Evolutionary conservation across 129 eudicot genomes (phyloP).

Genomic region (Pulicaria dysenterica): DNA sequence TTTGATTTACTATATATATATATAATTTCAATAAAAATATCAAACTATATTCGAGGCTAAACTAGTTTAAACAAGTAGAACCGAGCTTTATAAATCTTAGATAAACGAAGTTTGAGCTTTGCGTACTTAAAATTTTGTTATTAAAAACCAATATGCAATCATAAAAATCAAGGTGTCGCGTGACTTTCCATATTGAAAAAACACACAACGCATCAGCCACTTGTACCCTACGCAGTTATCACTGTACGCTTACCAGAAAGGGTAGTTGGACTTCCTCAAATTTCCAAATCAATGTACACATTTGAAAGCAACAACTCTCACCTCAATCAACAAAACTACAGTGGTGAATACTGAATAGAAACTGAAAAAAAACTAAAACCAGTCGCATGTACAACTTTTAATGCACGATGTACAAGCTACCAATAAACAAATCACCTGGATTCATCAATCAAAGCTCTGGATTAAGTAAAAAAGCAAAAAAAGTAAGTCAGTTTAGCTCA

Average conservation of each 20-base stretch:
- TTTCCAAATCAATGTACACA: slow-evolving; percentile 31
- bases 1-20: too few species aligned
- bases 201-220: slow-evolving; percentile 21
- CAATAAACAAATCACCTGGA: slow-evolving; percentile 7
- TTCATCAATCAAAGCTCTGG: slow-evolving; percentile 21
- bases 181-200: slow-evolving; percentile 7
- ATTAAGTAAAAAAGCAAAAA: slow-evolving; percentile 7
- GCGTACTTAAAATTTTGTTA: too few species aligned
- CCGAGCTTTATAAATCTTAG: too few species aligned
- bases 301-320: slow-evolving; percentile 32
- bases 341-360: not conserved
- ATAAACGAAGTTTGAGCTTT: too few species aligned
- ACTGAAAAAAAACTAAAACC: slow-evolving; percentile 3
- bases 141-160: not conserved
- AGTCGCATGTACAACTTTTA: slow-evolving; percentile 21
- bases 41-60: too few species aligned
- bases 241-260: slow-evolving; percentile 18
- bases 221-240: slow-evolving; percentile 23
- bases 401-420: slow-evolving; percentile 28
- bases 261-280: slow-evolving; percentile 24
- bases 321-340: slow-evolving; percentile 26
- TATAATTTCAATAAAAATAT: too few species aligned
- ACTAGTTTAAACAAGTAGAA: too few species aligned
- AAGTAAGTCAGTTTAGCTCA: slow-evolving; percentile 38
- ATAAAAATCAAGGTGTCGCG: slow-evolving; percentile 7